Evolutionary conservation across 179 eudicot species (phyloP), one percentile per base, ranked within the genome.

Genomic region (Corrigiola litoralis): DNA sequence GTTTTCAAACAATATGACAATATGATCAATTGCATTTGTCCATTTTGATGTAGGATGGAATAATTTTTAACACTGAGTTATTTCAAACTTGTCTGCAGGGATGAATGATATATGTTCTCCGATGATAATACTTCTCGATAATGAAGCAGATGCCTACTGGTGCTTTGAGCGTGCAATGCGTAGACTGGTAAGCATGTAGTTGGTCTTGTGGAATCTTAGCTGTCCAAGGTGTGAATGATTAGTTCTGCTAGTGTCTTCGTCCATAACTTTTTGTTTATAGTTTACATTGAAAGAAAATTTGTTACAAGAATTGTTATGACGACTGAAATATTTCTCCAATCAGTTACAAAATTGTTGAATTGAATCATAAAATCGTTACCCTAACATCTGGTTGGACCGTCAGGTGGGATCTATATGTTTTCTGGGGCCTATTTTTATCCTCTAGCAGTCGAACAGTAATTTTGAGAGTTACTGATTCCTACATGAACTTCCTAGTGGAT

Each of bases 91-190:
- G 32, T 63, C 36, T 56, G 24, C 80, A 79, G 80, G 83, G 70
- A 79, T 79, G 83, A 79, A 76, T 53, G 83, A 79, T 55, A 79
- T 79, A 34, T 79, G 83, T 53, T 79, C 83, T 25, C 83, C 83
- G 44, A 79, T 79, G 80, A 57, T 76, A 21, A 74, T 76, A 55
- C 83, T 79, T 69, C 65, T 76, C 66, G 80, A 79, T 61, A 70
- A 79, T 72, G 83, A 79, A 79, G 83, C 83, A 45, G 83, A 79
- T 58, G 78, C 83, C 60, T 79, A 49, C 48, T 79, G 83, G 83
- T 79, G 83, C 69, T 79, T 79, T 66, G 83, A 76, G 68, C 83
- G 78, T 45, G 80, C 83, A 33, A 79, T 79, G 83, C 83, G 78
- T 52, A 79, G 83, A 79, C 66, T 79, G 83, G 83, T 79, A 70